Evolutionary conservation across 1,284 basidiomycete species (phyloP), one percentile per base, ranked within the genome.

Genomic region (Fistulinella cinereoalba): DNA sequence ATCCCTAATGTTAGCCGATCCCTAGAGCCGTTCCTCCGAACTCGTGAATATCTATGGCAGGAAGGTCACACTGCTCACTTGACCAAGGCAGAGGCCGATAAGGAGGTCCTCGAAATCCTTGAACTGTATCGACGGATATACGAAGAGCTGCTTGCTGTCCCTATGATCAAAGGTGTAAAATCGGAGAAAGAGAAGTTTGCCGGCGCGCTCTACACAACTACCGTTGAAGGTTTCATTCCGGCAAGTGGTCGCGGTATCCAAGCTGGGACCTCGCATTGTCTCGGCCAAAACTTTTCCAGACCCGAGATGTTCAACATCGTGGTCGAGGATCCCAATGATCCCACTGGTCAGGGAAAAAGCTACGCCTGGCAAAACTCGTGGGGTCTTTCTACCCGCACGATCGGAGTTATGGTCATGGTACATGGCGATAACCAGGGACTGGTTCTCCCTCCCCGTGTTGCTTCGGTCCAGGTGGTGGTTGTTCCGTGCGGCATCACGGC

Each of bases 151-250:
- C 87, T 99, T 41, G 96, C 96, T 39, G 92, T 99, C 33, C 96
- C 97, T 42, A 95, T 99, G 68, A 88, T 98, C 53, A 91, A 92
- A 11, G 96, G 96, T 57, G 75, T 96, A 68, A 99, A 99, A 71
- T 97, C 95, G 12, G 94, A 97, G 69, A 99, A 99, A 73, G 96
- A 99, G 73, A 99, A 98, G 71, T 99, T 99, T 58, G 96, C 97
- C 9, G 96, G 96, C 45, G 97, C 92, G 2, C 77, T 96, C 64
- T 99, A 99, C 76, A 99, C 97, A 21, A 99, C 97, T 33, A 98
- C 97, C 33, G 83, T 98, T 47, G 96, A 99, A 70, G 96, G 96
- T 41, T 99, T 98, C 75, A 88, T 99, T 60, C 93, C 97, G 9
- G 94, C 95, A 10, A 90, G 96, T 12, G 97, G 96, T 27, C 88